Conservation (phyloP, 768 basidiomycete genomes). For the Clavaria fumosa region DNA sequence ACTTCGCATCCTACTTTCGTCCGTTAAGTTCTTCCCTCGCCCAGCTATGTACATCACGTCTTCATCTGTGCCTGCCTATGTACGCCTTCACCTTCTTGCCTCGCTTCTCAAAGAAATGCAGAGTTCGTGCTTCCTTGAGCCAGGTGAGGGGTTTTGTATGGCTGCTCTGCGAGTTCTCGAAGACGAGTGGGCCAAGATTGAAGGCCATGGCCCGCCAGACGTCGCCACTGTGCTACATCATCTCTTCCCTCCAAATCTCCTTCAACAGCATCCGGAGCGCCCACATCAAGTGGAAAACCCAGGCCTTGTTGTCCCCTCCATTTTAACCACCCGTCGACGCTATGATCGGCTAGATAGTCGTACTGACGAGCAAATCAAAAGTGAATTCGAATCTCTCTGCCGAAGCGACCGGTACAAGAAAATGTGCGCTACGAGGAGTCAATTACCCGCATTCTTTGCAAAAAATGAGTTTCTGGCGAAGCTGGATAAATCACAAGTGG, state of each 20-base stretch:
- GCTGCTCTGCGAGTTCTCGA: slow-evolving; percentile 56
- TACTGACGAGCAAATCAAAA: slow-evolving; percentile 32
- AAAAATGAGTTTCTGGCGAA: slow-evolving; percentile 44
- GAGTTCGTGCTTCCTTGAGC: slow-evolving; percentile 37
- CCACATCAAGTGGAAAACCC: not conserved
- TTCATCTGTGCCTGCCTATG: slow-evolving; percentile 52
- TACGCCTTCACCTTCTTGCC: slow-evolving; percentile 70
- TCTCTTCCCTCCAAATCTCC: slow-evolving; percentile 40
- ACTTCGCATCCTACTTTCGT: slow-evolving; percentile 49
- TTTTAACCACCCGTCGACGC: slow-evolving; percentile 11
- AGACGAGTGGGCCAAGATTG: slow-evolving; percentile 48
- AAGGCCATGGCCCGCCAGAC: slow-evolving; percentile 62
- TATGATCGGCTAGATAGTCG: slow-evolving; percentile 24
- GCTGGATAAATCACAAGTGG: slow-evolving; percentile 44
- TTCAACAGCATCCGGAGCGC: too few species aligned
- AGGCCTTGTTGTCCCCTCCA: not conserved
- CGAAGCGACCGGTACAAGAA: slow-evolving; percentile 32
- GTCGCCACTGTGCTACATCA: slow-evolving; percentile 50
- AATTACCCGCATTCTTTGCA: slow-evolving; percentile 64
- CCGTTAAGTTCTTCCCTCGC: slow-evolving; percentile 25
- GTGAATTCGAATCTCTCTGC: slow-evolving; percentile 34
- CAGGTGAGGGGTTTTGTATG: slow-evolving; percentile 60
- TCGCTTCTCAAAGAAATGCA: slow-evolving; percentile 43
- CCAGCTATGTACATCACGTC: slow-evolving; percentile 69
- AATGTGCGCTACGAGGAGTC: slow-evolving; percentile 39